phyloP scores from a whole-genome alignment of 78 protist genomes.

The Monosiga brevicollis region DNA sequence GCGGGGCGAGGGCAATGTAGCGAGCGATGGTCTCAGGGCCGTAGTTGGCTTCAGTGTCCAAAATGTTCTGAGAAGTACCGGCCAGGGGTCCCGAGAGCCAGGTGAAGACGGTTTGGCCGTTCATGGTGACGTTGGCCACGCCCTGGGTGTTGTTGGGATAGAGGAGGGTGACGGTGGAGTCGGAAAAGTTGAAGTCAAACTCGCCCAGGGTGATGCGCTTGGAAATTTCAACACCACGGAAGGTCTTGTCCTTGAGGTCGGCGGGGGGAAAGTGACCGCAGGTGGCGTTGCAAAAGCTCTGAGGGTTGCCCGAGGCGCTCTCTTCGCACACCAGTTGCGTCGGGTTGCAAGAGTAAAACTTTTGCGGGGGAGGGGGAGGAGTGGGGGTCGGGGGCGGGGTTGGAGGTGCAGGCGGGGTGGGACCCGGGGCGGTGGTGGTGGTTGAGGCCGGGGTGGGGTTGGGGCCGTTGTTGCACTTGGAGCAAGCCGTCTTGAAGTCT shows the following conservation, averaged over 20 bases:
- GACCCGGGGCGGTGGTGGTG: not conserved
- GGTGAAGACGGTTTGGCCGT: not conserved
- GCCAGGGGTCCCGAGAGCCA: not conserved
- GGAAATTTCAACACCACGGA: not conserved
- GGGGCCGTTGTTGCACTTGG: not conserved
- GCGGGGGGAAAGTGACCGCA: not conserved
- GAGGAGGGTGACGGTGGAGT: not conserved
- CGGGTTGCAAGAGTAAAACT: not conserved
- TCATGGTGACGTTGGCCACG: not conserved
- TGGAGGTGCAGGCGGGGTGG: no score
- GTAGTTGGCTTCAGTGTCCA: not conserved
- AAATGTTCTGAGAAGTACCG: not conserved
- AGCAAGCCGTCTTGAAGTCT: not conserved
- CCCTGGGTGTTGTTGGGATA: not conserved
- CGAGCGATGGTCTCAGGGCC: not conserved
- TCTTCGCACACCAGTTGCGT: not conserved
- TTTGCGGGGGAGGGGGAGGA: not conserved
- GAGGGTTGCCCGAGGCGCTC: not conserved
- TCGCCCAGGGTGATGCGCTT: not conserved
- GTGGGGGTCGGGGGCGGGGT: not conserved
- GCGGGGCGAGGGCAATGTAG: not conserved
- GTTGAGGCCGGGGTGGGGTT: not conserved
- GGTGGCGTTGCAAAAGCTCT: not conserved
- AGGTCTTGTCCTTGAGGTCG: not conserved
- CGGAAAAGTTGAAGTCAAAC: not conserved